Base-by-base conservation (phyloP, 306 rosid species). In the Adenanthera pavonina region DNA sequence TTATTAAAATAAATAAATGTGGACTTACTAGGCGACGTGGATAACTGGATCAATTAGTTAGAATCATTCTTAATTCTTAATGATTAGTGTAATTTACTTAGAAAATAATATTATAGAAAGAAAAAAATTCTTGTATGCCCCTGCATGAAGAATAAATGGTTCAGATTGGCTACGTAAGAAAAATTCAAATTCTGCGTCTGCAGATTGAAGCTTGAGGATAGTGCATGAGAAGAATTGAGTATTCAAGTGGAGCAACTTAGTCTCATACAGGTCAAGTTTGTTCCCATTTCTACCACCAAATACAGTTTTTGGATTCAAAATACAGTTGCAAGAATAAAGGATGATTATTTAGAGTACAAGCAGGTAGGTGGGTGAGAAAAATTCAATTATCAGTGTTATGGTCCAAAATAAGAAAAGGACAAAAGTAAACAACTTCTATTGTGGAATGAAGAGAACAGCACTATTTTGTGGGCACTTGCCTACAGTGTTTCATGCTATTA, bases 271-370 rank as follows among this genome's bases (percentile, higher is more conserved):
- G 43, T 61, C 12, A 60, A 46, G 10, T 44, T 12, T 57, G 15
- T 30, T 38, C 44, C 65, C 35, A 33, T 40, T 20, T 60, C 36
- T 38, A 59, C 44, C 8, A 34, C 77, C 33, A 64, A 71, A 43
- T 43, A 17, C 20, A 47, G 71, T 60, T 46, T 25, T 30, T 76
- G 65, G 82, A 51, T 14, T 51, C 51, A 48, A 35, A 35, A 30
- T 77, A 69, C 51, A 12, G 73, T 69, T 76, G 38, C 76, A 56
- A 36, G 67, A 49, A 40, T 43, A 57, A 61, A n/a, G 30, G 77
- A 14, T 35, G 41, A 77, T 76, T 76, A 81, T 79, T 66, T 76
- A 79, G 56, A 80, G 17, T 80, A 75, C 69, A 83, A 71, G 41
- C 68, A 61, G 33, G 48, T 53, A 65, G 52, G 35, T 19, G 38